Conservation (phyloP, 305 asterid species). For the Fraxinus angustifolia region DNA sequence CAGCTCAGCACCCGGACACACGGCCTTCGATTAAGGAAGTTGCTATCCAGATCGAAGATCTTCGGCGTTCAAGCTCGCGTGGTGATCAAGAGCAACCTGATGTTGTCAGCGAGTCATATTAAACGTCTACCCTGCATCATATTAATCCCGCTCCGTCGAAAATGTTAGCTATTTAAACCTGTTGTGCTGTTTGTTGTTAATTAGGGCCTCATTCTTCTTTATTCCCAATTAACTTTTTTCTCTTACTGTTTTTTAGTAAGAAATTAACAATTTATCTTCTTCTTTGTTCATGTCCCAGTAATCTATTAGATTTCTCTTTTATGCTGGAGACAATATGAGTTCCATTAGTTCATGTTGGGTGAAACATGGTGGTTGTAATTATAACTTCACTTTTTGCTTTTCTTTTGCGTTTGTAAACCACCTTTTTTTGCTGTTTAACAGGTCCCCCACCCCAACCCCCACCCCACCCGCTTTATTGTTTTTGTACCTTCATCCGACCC, state of each 20-base stretch:
- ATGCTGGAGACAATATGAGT: conserved; percentile 33
- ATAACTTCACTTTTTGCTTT: conserved; percentile 57
- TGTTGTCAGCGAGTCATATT: conserved; percentile 39
- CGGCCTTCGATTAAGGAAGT: conserved; percentile 47
- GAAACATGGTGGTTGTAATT: conserved; percentile 73
- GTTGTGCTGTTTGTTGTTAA: conserved; percentile 13
- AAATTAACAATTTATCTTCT: background rate
- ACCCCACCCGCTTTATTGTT: background rate
- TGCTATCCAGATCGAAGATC: conserved; percentile 33
- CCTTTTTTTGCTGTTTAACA: conserved; percentile 18
- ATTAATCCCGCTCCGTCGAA: background rate
- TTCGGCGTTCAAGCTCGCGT: conserved; percentile 22
- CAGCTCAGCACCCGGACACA: conserved; percentile 53
- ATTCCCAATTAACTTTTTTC: conserved; percentile 17
- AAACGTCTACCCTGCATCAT: background rate
- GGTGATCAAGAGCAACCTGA: conserved; percentile 32
- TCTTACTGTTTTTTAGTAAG: conserved; percentile 8
- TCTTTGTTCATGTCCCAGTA: background rate
- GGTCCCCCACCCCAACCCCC: background rate
- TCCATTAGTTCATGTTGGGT: conserved; percentile 52
- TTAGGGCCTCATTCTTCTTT: conserved; percentile 19
- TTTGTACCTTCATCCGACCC: background rate
- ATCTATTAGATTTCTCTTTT: conserved; percentile 23
- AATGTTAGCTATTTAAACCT: background rate
- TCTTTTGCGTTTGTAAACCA: conserved; percentile 27